These are phyloP conservation scores for Yamadazyma akitaensis DNA, from an alignment of 805 yeast genomes.

Conservation along the genomic window DNA sequence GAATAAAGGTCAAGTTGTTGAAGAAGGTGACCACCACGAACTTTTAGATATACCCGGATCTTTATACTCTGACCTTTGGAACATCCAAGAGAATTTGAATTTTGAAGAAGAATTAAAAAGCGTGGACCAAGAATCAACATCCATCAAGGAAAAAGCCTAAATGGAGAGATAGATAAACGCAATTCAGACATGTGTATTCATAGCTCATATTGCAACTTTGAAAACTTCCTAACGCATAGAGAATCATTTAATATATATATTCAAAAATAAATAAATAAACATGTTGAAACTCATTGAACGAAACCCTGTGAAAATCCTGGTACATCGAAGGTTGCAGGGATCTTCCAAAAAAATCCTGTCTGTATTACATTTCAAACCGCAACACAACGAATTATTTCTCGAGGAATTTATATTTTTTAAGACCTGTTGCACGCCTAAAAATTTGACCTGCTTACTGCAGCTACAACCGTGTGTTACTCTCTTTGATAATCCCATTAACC, in stretches of 20 bases:
- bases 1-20: constrained; percentile 72
- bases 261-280: no score
- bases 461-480: no score
- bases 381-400: no score
- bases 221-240: neutral
- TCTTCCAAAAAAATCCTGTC: no score
- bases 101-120: constrained; percentile 31
- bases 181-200: no score
- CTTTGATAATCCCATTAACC: no score
- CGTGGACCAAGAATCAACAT: neutral
- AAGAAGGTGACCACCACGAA: constrained; percentile 79
- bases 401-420: no score
- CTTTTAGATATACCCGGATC: constrained; percentile 55
- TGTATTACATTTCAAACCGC: no score
- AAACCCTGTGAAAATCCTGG: neutral
- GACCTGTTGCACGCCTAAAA: no score
- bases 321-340: neutral
- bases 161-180: no score
- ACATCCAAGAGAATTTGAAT: constrained; percentile 80
- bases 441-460: no score
- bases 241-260: neutral
- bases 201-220: neutral
- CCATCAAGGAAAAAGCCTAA: neutral
- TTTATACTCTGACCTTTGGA: constrained; percentile 81
- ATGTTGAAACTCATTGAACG: no score